Evolutionary conservation across 768 basidiomycete species (phyloP).

Genomic region (Tricholoma sp.): DNA sequence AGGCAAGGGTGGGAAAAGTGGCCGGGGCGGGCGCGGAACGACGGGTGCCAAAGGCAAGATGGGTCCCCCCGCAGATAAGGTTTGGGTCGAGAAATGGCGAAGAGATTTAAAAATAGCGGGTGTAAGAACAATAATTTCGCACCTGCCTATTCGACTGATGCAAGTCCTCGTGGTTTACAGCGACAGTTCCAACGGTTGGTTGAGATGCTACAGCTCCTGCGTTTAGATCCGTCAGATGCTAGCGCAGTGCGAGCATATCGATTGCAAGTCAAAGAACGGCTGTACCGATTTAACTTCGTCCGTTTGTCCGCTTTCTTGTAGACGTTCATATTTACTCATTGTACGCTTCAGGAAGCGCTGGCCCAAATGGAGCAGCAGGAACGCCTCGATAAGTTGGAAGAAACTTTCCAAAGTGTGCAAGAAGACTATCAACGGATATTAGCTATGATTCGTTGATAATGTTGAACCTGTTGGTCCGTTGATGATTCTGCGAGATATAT

Average conservation of each 20-base stretch:
- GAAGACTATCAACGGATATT: conserved; percentile 86
- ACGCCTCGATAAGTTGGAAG: conserved; percentile 82
- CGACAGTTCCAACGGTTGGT: conserved; percentile 90
- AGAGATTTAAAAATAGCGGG: conserved; percentile 84
- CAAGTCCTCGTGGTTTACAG: conserved; percentile 33
- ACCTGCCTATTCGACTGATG: conserved; percentile 2
- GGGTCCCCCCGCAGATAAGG: conserved; percentile 71
- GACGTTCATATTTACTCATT: neutral
- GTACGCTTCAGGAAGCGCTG: conserved; percentile 64
- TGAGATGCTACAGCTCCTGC: conserved; percentile 83
- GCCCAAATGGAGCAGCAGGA: conserved; percentile 86
- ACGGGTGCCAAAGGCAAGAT: conserved; percentile 48
- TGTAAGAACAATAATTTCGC: conserved; percentile 37
- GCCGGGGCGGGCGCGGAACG: conserved; percentile 20
- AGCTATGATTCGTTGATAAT: conserved; percentile 36
- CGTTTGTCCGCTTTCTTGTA: conserved; percentile 22
- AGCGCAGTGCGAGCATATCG: conserved; percentile 62
- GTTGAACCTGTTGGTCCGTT: neutral
- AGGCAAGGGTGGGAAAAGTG: conserved; percentile 38
- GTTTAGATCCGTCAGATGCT: conserved; percentile 59
- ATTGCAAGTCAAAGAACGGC: conserved; percentile 89
- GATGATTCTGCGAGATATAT: neutral
- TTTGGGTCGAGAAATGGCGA: conserved; percentile 78
- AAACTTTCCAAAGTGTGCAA: conserved; percentile 84
- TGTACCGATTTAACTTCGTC: conserved; percentile 95